These are phyloP conservation scores for Millerozyma miso DNA, from an alignment of 805 yeast species.

Conservation along the genomic window DNA sequence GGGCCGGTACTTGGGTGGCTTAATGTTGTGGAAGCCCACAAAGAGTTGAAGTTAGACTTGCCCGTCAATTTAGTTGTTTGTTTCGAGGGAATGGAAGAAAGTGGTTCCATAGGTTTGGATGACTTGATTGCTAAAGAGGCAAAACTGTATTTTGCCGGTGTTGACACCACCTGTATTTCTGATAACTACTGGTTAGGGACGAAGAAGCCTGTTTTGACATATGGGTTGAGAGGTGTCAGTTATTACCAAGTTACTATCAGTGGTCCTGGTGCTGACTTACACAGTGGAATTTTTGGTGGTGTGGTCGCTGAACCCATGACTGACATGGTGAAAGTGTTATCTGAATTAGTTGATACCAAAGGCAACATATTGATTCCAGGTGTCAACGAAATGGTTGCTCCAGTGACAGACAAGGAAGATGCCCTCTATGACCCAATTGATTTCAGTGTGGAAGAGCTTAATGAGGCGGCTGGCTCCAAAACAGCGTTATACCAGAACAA, in stretches of 20 bases:
- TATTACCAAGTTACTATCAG: constrained; percentile 78
- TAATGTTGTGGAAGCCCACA: constrained; percentile 88
- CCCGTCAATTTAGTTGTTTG: constrained; percentile 92
- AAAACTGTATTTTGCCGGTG: constrained; percentile 71
- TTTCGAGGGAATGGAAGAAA: constrained; percentile 99
- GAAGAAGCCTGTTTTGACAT: constrained; percentile 91
- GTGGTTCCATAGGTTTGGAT: constrained; percentile 92
- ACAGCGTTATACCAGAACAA: constrained; percentile 75
- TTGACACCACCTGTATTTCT: constrained; percentile 91
- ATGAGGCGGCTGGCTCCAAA: constrained; percentile 83
- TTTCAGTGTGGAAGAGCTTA: constrained; percentile 77
- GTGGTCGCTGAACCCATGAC: constrained; percentile 96
- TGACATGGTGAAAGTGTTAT: constrained; percentile 76
- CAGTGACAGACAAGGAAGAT: constrained; percentile 77
- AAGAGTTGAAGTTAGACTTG: constrained; percentile 73
- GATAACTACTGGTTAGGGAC: constrained; percentile 99
- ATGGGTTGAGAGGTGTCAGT: constrained; percentile 95
- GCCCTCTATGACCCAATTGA: constrained; percentile 80
- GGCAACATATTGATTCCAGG: constrained; percentile 91
- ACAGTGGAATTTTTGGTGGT: constrained; percentile 97
- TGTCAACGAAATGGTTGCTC: constrained; percentile 90
- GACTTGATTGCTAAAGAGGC: constrained; percentile 78
- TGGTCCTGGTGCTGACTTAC: constrained; percentile 97
- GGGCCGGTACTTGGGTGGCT: constrained; percentile 99
- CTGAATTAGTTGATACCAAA: constrained; percentile 69